Evolutionary conservation across 805 yeast species (phyloP).

Genomic region (Starmerella apis): DNA sequence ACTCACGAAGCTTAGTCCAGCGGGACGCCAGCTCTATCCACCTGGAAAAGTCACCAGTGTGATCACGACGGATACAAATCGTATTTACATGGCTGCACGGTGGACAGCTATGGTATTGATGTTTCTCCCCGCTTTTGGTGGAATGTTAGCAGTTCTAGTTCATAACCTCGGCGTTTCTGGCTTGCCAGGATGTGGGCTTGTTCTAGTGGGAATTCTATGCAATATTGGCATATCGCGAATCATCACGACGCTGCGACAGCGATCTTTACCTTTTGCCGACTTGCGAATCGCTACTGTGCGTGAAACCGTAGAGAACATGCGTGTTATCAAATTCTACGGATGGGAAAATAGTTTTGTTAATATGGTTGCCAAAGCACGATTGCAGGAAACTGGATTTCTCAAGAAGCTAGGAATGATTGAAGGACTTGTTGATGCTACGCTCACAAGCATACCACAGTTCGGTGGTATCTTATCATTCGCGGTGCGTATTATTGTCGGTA

Average conservation of each 20-base stretch:
- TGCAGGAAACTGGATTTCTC: constrained; percentile 50
- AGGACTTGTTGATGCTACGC: constrained; percentile 52
- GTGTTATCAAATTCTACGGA: constrained; percentile 75
- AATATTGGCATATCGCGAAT: constrained; percentile 42
- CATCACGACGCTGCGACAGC: constrained; percentile 46
- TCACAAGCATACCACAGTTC: constrained; percentile 56
- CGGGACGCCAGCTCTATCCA: constrained; percentile 50
- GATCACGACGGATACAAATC: constrained; percentile 70
- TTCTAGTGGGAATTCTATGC: constrained; percentile 30
- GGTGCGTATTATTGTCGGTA: constrained; percentile 38
- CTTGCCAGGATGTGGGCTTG: constrained; percentile 56
- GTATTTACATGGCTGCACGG: constrained; percentile 48
- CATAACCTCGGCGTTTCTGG: constrained; percentile 64
- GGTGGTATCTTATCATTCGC: constrained; percentile 57
- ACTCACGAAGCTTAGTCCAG: constrained; percentile 49
- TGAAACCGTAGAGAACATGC: constrained; percentile 68
- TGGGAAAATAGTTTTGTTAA: constrained; percentile 77
- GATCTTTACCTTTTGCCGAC: constrained; percentile 61
- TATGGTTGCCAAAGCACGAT: constrained; percentile 46
- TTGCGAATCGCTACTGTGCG: constrained; percentile 62
- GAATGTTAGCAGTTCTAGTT: constrained; percentile 53
- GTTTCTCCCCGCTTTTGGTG: constrained; percentile 25
- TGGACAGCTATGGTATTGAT: constrained; percentile 23
- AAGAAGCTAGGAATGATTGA: constrained; percentile 55
- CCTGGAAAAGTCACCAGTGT: constrained; percentile 63